Evolutionary conservation across 2,329 filamentous ascomycete genomes (phyloP), one percentile per base, ranked within the genome.

Genomic region (Fusarium sp.): DNA sequence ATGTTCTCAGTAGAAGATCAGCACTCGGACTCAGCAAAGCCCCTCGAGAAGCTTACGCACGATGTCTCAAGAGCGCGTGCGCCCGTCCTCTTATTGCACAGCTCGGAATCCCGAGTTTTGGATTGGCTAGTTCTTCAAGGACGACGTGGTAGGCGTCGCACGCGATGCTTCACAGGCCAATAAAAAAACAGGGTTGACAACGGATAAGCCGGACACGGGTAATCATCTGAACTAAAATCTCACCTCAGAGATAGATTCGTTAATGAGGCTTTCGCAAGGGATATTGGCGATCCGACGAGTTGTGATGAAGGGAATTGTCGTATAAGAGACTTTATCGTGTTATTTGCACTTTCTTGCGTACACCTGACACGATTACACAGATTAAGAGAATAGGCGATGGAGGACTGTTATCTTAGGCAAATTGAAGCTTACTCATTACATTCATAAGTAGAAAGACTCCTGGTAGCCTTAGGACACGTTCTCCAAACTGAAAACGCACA

Each of bases 211-310:
- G 52, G 50, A 56, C 27, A 20, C 27, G 25, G 30, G 25, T 33
- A 25, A 33, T 35, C 52, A 35, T 33, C n/a, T 7, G 14, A 22
- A 14, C 60, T 63, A 63, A 63, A 63, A 63, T 63, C 60, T 63
- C 20, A 63, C 32, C 32, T 37, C 60, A 52, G 45, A 20, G 27
- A 52, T 30, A 12, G 15, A 27, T n/a, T 30, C 5, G 11, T n/a
- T 10, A n/a, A 30, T n/a, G 25, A 52, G 20, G 43, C 22, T 47
- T 47, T 25, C 4, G 22, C 22, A 10, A 15, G 14, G 43, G 43
- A 10, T 5, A 10, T 7, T 30, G 25, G 45, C 25, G 45, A 30
- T 2, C 25, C 17, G 25, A 11, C 22, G 5, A n/a, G 20, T n/a
- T n/a, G 25, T 17, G 6, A 5, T 27, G 9, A 15, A 27, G 6